Evolutionary conservation across 1,284 basidiomycete genomes (phyloP), one percentile per base, ranked within the genome.

Genomic region (Boletus calvinii): DNA sequence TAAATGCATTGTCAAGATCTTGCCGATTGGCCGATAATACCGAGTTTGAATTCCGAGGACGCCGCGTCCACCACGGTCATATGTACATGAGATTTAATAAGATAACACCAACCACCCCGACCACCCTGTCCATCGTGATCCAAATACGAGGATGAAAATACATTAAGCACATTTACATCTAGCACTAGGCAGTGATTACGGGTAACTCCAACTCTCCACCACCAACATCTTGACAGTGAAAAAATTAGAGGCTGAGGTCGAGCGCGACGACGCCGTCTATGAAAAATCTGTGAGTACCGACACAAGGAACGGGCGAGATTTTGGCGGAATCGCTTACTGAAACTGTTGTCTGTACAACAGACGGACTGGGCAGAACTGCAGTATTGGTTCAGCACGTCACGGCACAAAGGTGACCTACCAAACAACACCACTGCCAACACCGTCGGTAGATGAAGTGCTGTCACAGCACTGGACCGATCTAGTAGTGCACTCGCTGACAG

Each of bases 1-100:
- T 35, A 44, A 40, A 36, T 48, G 52, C 62, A 53, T 62, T 18
- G 32, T 37, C 29, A 24, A 30, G 43, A 43, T 39, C 45, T 30
- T 48, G 11, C 24, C 12, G 31, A n/a, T n/a, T n/a, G n/a, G n/a
- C 41, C 30, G 34, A 41, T 58, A 31, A 22, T 36, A 42, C 24
- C 34, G 47, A 32, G 35, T 18, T 4, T 18, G 17, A 18, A 36
- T 54, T 57, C 26, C n/a, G 38, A 26, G 2, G 22, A 47, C 53
- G n/a, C 56, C 45, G 29, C 44, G 6, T 36, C 29, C 26, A 17
- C 41, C 24, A 31, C 50, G 47, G 34, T 31, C 32, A 54, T 22
- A n/a, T n/a, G n/a, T n/a, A n/a, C n/a, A n/a, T n/a, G n/a, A n/a
- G n/a, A n/a, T n/a, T n/a, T n/a, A n/a, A n/a, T n/a, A n/a, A n/a